Evolutionary conservation across 2,329 filamentous ascomycete genomes (phyloP).

Genomic region (Phoma sp.): DNA sequence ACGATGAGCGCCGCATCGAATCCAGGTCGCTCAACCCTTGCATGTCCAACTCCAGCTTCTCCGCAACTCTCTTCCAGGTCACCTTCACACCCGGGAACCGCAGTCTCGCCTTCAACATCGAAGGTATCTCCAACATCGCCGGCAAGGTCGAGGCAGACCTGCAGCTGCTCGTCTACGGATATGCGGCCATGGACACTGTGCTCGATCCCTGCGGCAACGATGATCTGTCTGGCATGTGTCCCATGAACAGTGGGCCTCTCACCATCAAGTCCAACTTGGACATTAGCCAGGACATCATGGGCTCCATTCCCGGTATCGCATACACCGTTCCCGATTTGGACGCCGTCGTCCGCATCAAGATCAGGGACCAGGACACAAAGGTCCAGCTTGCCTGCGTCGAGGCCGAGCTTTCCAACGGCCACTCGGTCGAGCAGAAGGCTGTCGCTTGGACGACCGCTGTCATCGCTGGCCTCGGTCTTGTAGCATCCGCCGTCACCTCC

Average conservation of each 20-base stretch:
- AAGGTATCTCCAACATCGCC: constrained; percentile 81
- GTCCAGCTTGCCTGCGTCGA: constrained; percentile 83
- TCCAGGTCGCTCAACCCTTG: constrained; percentile 87
- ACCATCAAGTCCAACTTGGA: constrained; percentile 73
- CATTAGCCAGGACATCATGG: constrained; percentile 63
- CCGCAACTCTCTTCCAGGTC: constrained; percentile 87
- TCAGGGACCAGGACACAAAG: constrained; percentile 72
- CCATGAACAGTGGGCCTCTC: constrained; percentile 86
- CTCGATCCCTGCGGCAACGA: constrained; percentile 77
- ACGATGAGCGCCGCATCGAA: constrained; percentile 67
- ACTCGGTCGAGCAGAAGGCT: constrained; percentile 86
- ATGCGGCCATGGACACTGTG: constrained; percentile 68
- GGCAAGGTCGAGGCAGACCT: constrained; percentile 82
- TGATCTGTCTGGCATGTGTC: constrained; percentile 77
- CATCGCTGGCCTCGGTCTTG: constrained; percentile 81
- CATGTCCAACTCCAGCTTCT: constrained; percentile 84
- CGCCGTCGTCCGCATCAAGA: constrained; percentile 79
- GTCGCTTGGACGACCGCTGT: constrained; percentile 91
- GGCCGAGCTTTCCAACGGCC: constrained; percentile 85
- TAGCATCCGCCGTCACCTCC: constrained; percentile 86
- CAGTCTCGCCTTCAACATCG: constrained; percentile 74
- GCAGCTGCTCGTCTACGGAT: constrained; percentile 81
- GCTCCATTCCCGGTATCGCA: constrained; percentile 78
- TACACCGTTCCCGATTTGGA: constrained; percentile 92
- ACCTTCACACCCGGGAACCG: constrained; percentile 77